Percentiles rank a stretch among this genome's conserved stretches.
These are phyloP conservation scores for Glycyrrhiza uralensis DNA, from an alignment of 306 rosid genomes.

Conservation along the genomic window DNA sequence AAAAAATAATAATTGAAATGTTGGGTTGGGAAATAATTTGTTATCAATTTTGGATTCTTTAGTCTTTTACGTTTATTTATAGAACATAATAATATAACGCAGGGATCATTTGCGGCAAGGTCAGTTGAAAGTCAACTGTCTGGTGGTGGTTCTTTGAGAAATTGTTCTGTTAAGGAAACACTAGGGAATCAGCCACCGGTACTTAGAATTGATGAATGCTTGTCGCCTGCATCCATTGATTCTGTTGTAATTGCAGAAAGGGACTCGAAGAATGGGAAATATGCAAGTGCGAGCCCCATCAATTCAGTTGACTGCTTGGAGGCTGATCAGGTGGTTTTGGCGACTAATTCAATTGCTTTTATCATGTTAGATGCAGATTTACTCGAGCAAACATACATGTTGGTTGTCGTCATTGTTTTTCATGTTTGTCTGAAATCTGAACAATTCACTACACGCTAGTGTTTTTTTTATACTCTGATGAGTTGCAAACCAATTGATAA, in stretches of 20 bases:
- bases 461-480: not conserved
- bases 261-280: constrained; percentile 69
- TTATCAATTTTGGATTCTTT: not conserved
- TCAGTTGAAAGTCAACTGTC: constrained; percentile 78
- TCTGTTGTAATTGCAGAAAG: constrained; percentile 83
- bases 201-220: constrained; percentile 69
- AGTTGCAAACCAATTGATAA: not conserved
- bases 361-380: not conserved
- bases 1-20: not conserved
- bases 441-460: not conserved
- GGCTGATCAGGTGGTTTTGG: constrained; percentile 65
- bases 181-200: constrained; percentile 59
- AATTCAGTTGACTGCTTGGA: constrained; percentile 70
- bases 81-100: constrained; percentile 23
- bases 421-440: not conserved
- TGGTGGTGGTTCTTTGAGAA: constrained; percentile 60
- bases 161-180: constrained; percentile 53
- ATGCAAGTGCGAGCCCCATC: constrained; percentile 54
- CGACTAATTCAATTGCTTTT: not conserved
- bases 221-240: constrained; percentile 87
- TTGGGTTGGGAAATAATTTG: not conserved
- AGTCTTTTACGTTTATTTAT: not conserved
- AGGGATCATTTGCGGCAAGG: constrained; percentile 74
- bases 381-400: not conserved
- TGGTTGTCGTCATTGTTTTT: not conserved